Conservation (phyloP, 306 rosid species). For the Herpetospermum pedunculosum region DNA sequence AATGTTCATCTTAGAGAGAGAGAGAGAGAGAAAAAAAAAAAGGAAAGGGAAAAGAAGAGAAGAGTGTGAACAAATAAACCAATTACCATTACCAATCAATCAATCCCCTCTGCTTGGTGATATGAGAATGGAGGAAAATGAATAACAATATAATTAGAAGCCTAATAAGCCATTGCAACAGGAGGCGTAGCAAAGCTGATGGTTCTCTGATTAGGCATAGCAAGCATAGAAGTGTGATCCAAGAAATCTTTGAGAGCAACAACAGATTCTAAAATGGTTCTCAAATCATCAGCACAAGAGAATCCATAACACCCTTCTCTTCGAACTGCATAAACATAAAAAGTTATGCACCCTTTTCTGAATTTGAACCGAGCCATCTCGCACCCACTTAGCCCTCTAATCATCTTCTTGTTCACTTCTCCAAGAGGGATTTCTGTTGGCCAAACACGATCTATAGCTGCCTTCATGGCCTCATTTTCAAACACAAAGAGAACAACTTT, state of each 20-base stretch:
- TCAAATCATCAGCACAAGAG: conserved; percentile 58
- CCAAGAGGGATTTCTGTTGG: conserved; percentile 79
- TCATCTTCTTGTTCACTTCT: conserved; percentile 68
- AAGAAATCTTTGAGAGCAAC: conserved; percentile 84
- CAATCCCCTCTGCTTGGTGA: conserved; percentile 16
- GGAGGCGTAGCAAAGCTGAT: conserved; percentile 40
- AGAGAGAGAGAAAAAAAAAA: not conserved
- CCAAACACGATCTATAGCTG: conserved; percentile 51
- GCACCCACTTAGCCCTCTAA: conserved; percentile 51
- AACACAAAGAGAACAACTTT: conserved; percentile 75
- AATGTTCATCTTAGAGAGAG: not conserved
- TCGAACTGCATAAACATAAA: conserved; percentile 87
- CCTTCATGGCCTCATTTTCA: conserved; percentile 53
- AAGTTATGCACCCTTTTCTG: conserved; percentile 86
- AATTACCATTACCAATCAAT: conserved; percentile 24
- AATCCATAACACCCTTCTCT: conserved; percentile 49
- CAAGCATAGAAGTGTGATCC: conserved; percentile 93
- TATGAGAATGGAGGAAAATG: conserved; percentile 1
- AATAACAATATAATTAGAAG: not conserved
- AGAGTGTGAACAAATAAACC: conserved; percentile 52
- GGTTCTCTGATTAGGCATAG: conserved; percentile 79
- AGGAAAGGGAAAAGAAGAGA: conserved; percentile 1
- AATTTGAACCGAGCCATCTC: conserved; percentile 96
- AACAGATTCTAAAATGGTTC: conserved; percentile 59
- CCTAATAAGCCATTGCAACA: conserved; percentile 82